Percentiles rank a stretch among this genome's conserved stretches.
Conservation (phyloP, 1,139 yeast genomes). For the Suhomyces maxii region DNA sequence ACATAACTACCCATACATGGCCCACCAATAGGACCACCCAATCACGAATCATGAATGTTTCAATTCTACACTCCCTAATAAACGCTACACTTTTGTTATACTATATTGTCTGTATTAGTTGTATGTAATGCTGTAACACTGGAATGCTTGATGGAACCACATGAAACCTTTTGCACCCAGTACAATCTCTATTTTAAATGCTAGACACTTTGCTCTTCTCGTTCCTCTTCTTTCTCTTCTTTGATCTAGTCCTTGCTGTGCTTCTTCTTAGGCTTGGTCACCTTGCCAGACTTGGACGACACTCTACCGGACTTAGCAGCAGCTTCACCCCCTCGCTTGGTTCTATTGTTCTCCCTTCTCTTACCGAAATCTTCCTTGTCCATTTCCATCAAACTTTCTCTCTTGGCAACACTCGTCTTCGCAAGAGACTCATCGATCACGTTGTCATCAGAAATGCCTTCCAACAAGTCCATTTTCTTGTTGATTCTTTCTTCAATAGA, state of each 20-base stretch:
- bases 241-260: conserved; percentile 1
- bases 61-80: no score
- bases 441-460: conserved; percentile 68
- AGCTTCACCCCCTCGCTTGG: conserved; percentile 31
- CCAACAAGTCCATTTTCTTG: conserved; percentile 72
- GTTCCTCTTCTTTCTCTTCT: background rate
- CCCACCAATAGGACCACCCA: no score
- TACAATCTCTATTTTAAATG: background rate
- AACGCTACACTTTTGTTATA: no score
- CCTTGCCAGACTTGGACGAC: conserved; percentile 3
- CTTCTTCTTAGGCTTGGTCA: conserved; percentile 8
- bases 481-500: conserved; percentile 86
- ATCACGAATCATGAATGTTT: no score
- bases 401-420: conserved; percentile 74
- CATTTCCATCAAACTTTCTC: conserved; percentile 92
- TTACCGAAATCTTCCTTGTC: conserved; percentile 88
- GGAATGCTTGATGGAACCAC: no score
- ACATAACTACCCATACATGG: no score
- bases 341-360: conserved; percentile 55
- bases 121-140: background rate
- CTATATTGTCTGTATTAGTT: background rate
- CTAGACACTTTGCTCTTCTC: background rate
- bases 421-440: conserved; percentile 71
- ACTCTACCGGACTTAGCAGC: background rate
- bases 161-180: no score